Evolutionary conservation across 768 basidiomycete genomes (phyloP).

Genomic region (Suillus discolor): DNA sequence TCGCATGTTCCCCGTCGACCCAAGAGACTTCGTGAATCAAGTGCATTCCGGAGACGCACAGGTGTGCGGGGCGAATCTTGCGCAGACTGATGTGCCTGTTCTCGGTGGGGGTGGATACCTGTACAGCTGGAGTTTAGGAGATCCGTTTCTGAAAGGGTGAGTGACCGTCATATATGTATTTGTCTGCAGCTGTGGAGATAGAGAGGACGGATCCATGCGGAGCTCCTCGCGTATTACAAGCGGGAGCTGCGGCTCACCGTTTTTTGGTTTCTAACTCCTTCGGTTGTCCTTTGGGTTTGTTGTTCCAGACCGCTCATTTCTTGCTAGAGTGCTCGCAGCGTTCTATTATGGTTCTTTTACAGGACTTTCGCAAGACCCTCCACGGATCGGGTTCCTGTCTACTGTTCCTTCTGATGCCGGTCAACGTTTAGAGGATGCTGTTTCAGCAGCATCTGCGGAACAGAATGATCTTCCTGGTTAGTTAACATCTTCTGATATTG

Average conservation of each 20-base stretch:
- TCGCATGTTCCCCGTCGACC: constrained; percentile 69
- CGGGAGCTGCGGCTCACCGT: not conserved
- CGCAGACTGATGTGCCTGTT: constrained; percentile 62
- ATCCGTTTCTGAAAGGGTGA: constrained; percentile 76
- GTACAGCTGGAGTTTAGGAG: constrained; percentile 79
- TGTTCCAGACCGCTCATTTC: not conserved
- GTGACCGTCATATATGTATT: constrained; percentile 20
- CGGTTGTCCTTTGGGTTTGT: not conserved
- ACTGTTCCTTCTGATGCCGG: constrained; percentile 63
- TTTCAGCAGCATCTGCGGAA: constrained; percentile 36
- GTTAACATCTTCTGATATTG: constrained; percentile 7
- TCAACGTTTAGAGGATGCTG: constrained; percentile 37
- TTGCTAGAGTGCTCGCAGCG: constrained; percentile 57
- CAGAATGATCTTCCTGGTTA: constrained; percentile 32
- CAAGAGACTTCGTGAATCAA: constrained; percentile 66
- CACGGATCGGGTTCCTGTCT: constrained; percentile 71
- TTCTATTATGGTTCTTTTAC: constrained; percentile 76
- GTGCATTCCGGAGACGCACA: constrained; percentile 38
- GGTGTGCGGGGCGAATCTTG: constrained; percentile 57
- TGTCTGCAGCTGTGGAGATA: constrained; percentile 7
- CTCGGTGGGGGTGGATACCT: constrained; percentile 54
- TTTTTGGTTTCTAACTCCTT: constrained; percentile 5
- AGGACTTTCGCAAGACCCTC: constrained; percentile 66
- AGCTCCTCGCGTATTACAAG: not conserved
- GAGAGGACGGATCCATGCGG: constrained; percentile 9